phyloP scores from a whole-genome alignment of 2,329 filamentous ascomycete genomes.

The Myotisia sp. region DNA sequence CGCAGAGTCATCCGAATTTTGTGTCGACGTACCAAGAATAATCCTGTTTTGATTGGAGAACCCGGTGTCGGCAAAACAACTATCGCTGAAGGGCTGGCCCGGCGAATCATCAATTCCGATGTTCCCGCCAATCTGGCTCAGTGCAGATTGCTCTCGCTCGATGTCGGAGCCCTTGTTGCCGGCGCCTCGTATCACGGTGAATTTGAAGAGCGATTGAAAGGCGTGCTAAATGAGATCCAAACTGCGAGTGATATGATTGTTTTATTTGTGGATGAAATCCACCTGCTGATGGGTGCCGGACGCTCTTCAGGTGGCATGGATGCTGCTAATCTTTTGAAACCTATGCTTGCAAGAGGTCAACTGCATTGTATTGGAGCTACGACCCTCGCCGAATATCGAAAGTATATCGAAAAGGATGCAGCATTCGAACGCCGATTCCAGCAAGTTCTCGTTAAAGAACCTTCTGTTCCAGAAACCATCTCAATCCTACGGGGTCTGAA shows the following conservation, averaged over 20 bases:
- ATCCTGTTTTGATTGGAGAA: conserved; percentile 93
- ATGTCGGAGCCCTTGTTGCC: conserved; percentile 87
- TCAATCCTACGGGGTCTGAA: conserved; percentile 97
- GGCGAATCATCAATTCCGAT: conserved; percentile 90
- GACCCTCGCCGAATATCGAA: conserved; percentile 86
- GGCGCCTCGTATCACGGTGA: conserved; percentile 98
- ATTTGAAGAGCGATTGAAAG: conserved; percentile 99
- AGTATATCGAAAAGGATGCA: conserved; percentile 97
- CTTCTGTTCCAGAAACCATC: conserved; percentile 72
- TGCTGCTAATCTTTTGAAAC: conserved; percentile 91
- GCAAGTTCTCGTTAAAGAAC: conserved; percentile 94
- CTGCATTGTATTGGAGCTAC: conserved; percentile 97
- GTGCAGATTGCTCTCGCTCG: conserved; percentile 85
- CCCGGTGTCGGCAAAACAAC: conserved; percentile 98
- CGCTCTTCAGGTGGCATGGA: conserved; percentile 95
- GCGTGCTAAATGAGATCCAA: conserved; percentile 90
- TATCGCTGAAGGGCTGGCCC: conserved; percentile 87
- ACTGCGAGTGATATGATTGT: conserved; percentile 94
- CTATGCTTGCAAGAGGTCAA: conserved; percentile 92
- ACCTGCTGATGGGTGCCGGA: conserved; percentile 94
- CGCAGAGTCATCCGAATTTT: conserved; percentile 81
- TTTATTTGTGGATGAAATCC: conserved; percentile 96
- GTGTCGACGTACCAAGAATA: conserved; percentile 92
- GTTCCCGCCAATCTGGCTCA: conserved; percentile 88
- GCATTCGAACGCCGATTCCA: conserved; percentile 98